Evolutionary conservation across 2,329 filamentous ascomycete species (phyloP).

Genomic region (Neobulgaria alba): DNA sequence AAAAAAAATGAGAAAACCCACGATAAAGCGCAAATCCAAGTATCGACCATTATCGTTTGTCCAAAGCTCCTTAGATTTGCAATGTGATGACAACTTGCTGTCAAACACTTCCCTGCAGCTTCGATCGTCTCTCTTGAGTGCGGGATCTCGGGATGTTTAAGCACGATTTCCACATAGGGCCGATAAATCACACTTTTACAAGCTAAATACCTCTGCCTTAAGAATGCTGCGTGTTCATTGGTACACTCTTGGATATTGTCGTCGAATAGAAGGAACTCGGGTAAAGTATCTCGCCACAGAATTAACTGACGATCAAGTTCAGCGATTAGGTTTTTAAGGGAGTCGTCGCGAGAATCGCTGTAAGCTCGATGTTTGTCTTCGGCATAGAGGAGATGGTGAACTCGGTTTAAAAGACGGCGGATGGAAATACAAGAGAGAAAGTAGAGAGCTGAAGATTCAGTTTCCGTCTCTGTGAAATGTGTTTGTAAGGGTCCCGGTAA

Average conservation of each 20-base stretch:
- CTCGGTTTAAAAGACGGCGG: conserved; percentile 39
- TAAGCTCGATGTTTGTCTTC: conserved; percentile 25
- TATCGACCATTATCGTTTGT: conserved; percentile 44
- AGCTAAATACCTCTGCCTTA: conserved; percentile 42
- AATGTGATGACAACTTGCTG: conserved; percentile 39
- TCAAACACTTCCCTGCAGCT: conserved; percentile 25
- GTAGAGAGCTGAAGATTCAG: conserved; percentile 41
- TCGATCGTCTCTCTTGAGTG: conserved; percentile 10
- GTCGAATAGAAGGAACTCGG: conserved; percentile 35
- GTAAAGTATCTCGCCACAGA: conserved; percentile 40
- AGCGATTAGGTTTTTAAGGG: conserved; percentile 8
- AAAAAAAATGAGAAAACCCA: conserved; percentile 28
- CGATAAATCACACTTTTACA: conserved; percentile 45
- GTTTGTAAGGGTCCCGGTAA: conserved; percentile 40
- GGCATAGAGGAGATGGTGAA: conserved; percentile 41
- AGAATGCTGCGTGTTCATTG: conserved; percentile 38
- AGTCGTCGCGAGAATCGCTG: conserved; percentile 7
- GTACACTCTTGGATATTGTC: conserved; percentile 27
- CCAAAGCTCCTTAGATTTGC: conserved; percentile 39
- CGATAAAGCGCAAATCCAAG: conserved; percentile 47
- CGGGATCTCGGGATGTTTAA: conserved; percentile 8
- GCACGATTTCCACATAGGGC: conserved; percentile 38
- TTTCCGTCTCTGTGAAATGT: conserved; percentile 28
- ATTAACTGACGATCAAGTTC: conserved; percentile 42
- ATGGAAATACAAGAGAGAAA: conserved; percentile 46